These are phyloP conservation scores for Trametes punicea DNA, from an alignment of 768 basidiomycete species.

Conservation along the genomic window DNA sequence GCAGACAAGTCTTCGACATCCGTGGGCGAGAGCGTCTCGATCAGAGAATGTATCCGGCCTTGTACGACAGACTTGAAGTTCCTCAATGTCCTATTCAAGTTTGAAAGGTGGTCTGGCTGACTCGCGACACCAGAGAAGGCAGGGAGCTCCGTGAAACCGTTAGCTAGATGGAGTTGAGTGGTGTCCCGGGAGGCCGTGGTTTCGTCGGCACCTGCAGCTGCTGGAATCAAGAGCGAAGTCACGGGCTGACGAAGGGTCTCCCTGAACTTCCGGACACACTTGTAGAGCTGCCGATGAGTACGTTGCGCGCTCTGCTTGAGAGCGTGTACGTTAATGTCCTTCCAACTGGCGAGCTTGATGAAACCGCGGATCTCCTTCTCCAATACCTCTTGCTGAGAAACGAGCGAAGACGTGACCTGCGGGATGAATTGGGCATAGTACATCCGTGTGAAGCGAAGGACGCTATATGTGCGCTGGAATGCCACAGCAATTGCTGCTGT, in stretches of 20 bases:
- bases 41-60: constrained; percentile 40
- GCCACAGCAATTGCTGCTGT: neutral
- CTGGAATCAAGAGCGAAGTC: constrained; percentile 1
- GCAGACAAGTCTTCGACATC: constrained; percentile 53
- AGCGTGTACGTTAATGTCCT: constrained; percentile 92
- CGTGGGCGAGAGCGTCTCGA: constrained; percentile 39
- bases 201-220: neutral
- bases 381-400: constrained; percentile 51
- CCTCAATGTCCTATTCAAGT: constrained; percentile 48
- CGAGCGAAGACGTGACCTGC: constrained; percentile 46
- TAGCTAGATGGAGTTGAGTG: neutral
- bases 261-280: constrained; percentile 88
- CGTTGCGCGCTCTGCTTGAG: constrained; percentile 86
- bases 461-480: constrained; percentile 42
- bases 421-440: constrained; percentile 64
- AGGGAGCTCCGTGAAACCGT: neutral
- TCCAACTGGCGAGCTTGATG: constrained; percentile 97
- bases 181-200: neutral
- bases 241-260: constrained; percentile 79
- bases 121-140: constrained; percentile 6
- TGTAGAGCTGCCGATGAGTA: constrained; percentile 90
- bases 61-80: constrained; percentile 47
- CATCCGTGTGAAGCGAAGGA: constrained; percentile 57
- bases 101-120: constrained; percentile 39
- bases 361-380: constrained; percentile 82